Conservation (phyloP, 352 stramenopile species). For the Phytopythium vexans region DNA sequence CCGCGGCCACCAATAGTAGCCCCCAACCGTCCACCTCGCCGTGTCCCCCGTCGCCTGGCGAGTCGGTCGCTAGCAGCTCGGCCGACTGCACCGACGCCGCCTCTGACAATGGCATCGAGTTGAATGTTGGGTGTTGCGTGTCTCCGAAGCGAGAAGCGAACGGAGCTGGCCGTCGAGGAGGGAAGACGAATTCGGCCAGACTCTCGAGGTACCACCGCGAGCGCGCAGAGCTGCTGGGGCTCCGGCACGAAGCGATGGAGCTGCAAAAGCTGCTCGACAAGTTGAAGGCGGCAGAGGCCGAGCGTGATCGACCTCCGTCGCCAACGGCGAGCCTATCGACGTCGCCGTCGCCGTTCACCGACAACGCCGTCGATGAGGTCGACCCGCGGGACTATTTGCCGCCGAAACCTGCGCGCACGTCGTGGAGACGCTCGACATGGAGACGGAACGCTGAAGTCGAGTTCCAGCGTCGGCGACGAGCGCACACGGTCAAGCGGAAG, state of each 20-base stretch:
- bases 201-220: constrained; percentile 2
- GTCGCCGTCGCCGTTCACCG: constrained; percentile 1
- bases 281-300: constrained; percentile 1
- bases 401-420: background rate
- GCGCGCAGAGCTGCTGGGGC: constrained; percentile 1
- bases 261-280: constrained; percentile 1
- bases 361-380: background rate
- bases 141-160: too few relatives aligned
- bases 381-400: background rate
- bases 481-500: background rate
- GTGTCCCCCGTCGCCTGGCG: background rate
- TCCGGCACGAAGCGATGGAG: constrained; percentile 1
- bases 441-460: background rate
- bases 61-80: background rate
- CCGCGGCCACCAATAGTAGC: too few relatives aligned
- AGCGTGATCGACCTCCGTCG: background rate
- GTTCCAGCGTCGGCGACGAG: background rate
- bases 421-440: background rate
- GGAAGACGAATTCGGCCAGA: background rate
- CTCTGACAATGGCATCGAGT: constrained; percentile 1
- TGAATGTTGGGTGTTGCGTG: too few relatives aligned
- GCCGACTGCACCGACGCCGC: constrained; percentile 2
- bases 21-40: background rate
- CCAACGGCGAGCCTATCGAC: background rate
- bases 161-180: too few relatives aligned